Conservation (phyloP, 495 filamentous ascomycete genomes). For the Monascus purpureus region DNA sequence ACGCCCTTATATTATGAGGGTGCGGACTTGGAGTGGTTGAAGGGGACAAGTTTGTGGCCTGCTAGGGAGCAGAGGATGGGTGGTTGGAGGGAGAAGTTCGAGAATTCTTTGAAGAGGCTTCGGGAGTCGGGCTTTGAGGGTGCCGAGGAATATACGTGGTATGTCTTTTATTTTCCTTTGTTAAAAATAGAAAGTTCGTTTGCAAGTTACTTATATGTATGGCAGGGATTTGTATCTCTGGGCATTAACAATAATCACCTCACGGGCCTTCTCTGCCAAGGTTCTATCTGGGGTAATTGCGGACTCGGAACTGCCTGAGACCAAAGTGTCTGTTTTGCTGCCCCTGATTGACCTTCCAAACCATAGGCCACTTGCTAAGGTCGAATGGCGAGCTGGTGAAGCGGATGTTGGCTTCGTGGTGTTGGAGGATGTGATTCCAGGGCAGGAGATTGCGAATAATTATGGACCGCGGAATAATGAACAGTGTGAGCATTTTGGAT, state of each 20-base stretch:
- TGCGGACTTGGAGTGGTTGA: conserved; percentile 42
- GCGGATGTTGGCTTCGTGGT: conserved; percentile 34
- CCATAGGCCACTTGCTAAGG: conserved; percentile 41
- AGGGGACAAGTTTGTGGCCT: conserved; percentile 42
- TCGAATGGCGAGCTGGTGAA: conserved; percentile 43
- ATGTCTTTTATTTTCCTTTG: conserved; percentile 7
- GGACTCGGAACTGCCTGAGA: conserved; percentile 16
- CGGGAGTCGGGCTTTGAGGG: conserved; percentile 18
- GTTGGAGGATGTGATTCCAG: conserved; percentile 29
- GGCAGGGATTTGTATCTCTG: conserved; percentile 48
- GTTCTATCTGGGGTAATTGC: conserved; percentile 27
- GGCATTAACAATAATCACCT: conserved; percentile 49
- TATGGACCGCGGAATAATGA: conserved; percentile 56
- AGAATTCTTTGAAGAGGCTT: conserved; percentile 22
- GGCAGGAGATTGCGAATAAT: conserved; percentile 50
- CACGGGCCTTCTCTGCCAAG: conserved; percentile 37
- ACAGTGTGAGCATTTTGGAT: conserved; percentile 33
- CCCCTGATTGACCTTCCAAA: conserved; percentile 50
- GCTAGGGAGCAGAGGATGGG: conserved; percentile 28
- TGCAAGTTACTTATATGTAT: neutral
- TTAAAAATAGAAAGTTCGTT: neutral
- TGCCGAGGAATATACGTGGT: conserved; percentile 29
- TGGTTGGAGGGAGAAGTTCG: conserved; percentile 38
- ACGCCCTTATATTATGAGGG: conserved; percentile 45
- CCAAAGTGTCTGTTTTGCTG: conserved; percentile 38